Percentiles rank a stretch among this genome's conserved stretches.
Conservation (phyloP, 306 rosid genomes). For the Cucumis hystrix region DNA sequence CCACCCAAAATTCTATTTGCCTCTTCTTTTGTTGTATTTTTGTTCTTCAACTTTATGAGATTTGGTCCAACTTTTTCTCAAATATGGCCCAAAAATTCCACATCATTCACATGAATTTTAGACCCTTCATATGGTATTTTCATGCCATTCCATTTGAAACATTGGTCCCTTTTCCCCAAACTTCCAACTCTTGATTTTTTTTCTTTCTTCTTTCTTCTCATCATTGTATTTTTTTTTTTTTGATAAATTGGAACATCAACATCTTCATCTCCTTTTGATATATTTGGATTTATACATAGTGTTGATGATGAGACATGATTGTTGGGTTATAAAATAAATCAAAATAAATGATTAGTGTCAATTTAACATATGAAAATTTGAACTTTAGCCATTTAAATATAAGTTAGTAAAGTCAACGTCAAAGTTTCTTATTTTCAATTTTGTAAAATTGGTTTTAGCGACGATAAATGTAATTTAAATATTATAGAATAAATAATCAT, state of each 20-base stretch:
- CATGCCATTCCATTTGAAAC: neutral
- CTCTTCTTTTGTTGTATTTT: neutral
- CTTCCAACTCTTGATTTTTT: neutral
- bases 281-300: neutral
- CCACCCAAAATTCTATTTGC: neutral
- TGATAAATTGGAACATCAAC: neutral
- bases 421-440: neutral
- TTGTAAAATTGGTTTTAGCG: neutral
- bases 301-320: neutral
- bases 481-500: too few species aligned
- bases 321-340: neutral
- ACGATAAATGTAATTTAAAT: neutral
- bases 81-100: neutral
- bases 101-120: constrained; percentile 5
- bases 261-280: neutral
- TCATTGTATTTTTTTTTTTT: neutral
- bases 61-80: neutral
- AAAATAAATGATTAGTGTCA: neutral
- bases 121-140: constrained; percentile 1
- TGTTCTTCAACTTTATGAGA: neutral
- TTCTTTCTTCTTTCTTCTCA: neutral
- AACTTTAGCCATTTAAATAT: neutral
- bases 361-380: neutral
- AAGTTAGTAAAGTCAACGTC: neutral
- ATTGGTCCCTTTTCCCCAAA: neutral